Evolutionary conservation across 73 alveolate genomes (phyloP), one percentile per base, ranked within the genome.

Genomic region (Loxodes magnus): DNA sequence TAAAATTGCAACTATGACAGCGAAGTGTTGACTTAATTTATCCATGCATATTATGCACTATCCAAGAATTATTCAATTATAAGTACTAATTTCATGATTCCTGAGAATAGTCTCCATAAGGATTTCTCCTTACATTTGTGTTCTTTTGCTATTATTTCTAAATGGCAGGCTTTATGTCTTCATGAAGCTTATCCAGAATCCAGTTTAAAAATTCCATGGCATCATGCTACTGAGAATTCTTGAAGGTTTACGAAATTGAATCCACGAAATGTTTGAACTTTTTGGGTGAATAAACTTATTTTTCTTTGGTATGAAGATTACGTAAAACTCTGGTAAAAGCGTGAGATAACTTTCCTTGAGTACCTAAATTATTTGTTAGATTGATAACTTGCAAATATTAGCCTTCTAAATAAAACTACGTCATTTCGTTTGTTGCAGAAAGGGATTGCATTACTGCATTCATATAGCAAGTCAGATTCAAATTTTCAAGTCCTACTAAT

Each of bases 401-500:
- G 43, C 64, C 64, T 17, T 50, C 53, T 16, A 92, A 50, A 66
- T 73, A 73, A 56, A 75, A 92, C 43, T 81, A 83, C 29, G 96
- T 81, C 22, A 86, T 57, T 34, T 79, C 80, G 43, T 76, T 78
- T 5, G 94, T 83, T 56, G 88, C 89, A 25, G 94, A 70, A 54
- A 93, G 51, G 48, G 97, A 89, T 69, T 93, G 91, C 19, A 92
- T 39, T 12, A 95, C 96, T 50, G 98, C 84, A 69, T 92, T 95
- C 84, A 95, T 87, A 78, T 79, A 95, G 79, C 99, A 95, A 6
- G 99, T 92, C 64, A 93, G 92, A 39, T 98, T 98, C 62, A 91
- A 57, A 83, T 91, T 91, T 39, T 54, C 55, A 9, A 91, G 70
- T 4, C 99, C 99, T 10, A 41, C 26, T 5, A 46, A 5, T 1